Percentiles rank a stretch among this genome's conserved stretches.
Evolutionary conservation across 78 protist species (phyloP).

Genomic region (Isochrysis galbana): DNA sequence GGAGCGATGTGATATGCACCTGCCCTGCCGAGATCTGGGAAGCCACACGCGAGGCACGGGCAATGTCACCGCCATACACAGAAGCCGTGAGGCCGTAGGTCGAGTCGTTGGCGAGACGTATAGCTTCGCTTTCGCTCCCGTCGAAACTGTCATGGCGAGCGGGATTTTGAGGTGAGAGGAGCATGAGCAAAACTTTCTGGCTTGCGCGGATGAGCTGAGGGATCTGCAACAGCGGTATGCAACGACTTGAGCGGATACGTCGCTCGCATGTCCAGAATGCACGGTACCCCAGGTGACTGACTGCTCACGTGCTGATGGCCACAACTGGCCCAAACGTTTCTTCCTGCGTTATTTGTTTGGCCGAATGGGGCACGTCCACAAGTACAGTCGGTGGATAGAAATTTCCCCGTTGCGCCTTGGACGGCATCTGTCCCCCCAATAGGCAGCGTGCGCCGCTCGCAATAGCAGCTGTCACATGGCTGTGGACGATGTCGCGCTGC

Average conservation of each 20-base stretch:
- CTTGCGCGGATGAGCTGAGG: too few species aligned
- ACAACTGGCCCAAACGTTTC: too few species aligned
- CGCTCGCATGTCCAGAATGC: too few species aligned
- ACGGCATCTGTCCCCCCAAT: conserved; percentile 17
- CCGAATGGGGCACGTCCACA: conserved; percentile 20
- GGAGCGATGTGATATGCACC: too few species aligned
- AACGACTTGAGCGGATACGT: too few species aligned
- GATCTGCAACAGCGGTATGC: too few species aligned
- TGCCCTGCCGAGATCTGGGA: not conserved
- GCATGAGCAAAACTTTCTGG: too few species aligned
- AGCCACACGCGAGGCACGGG: not conserved
- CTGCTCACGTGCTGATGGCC: too few species aligned
- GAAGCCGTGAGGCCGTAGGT: not conserved
- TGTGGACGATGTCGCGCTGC: not conserved
- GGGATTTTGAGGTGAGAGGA: too few species aligned
- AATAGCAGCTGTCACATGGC: conserved; percentile 26
- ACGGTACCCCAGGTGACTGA: too few species aligned
- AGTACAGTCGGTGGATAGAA: conserved; percentile 53
- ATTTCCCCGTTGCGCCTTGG: not conserved
- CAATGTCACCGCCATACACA: not conserved
- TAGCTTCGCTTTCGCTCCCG: conserved; percentile 21
- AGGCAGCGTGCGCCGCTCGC: conserved; percentile 27
- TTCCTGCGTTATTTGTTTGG: too few species aligned
- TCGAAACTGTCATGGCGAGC: conserved; percentile 35
- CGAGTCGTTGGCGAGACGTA: conserved; percentile 43